These are phyloP conservation scores for Pseudogymnoascus pannorum DNA, from an alignment of 2,329 filamentous ascomycete genomes.

Conservation along the genomic window DNA sequence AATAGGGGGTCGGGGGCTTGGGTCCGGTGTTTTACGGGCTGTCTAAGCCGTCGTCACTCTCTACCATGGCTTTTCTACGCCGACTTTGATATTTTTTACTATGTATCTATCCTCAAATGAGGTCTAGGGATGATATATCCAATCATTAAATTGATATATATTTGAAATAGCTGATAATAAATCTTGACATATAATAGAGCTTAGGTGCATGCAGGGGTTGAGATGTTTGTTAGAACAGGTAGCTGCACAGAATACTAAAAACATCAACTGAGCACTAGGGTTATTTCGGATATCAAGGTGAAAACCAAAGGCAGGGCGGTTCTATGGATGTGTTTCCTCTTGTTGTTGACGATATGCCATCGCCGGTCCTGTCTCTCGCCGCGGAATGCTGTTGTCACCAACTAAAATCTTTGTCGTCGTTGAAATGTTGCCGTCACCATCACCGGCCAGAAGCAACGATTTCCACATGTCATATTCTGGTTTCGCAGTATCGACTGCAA, in stretches of 20 bases:
- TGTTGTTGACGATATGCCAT: too few relatives aligned
- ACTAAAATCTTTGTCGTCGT: background rate
- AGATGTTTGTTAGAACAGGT: too few relatives aligned
- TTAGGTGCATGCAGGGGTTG: too few relatives aligned
- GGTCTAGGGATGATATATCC: slow-evolving; percentile 1
- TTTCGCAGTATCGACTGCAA: too few relatives aligned
- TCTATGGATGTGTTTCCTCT: too few relatives aligned
- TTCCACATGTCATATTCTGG: too few relatives aligned
- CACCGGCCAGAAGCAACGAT: too few relatives aligned
- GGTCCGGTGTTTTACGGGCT: slow-evolving; percentile 3
- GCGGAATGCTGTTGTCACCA: background rate
- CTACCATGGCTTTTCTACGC: background rate
- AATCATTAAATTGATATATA: background rate
- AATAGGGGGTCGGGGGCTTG: background rate
- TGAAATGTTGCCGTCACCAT: background rate
- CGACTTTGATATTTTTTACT: background rate
- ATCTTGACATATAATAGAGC: background rate
- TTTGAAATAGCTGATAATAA: background rate
- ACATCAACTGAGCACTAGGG: too few relatives aligned
- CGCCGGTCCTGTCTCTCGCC: too few relatives aligned
- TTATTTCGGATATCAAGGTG: too few relatives aligned
- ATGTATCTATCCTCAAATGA: slow-evolving; percentile 5
- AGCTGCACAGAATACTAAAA: too few relatives aligned
- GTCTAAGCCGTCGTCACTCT: background rate
- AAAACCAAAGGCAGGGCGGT: too few relatives aligned